Evolutionary conservation across 2,329 filamentous ascomycete genomes (phyloP), one percentile per base, ranked within the genome.

Genomic region (Capronia americana): DNA sequence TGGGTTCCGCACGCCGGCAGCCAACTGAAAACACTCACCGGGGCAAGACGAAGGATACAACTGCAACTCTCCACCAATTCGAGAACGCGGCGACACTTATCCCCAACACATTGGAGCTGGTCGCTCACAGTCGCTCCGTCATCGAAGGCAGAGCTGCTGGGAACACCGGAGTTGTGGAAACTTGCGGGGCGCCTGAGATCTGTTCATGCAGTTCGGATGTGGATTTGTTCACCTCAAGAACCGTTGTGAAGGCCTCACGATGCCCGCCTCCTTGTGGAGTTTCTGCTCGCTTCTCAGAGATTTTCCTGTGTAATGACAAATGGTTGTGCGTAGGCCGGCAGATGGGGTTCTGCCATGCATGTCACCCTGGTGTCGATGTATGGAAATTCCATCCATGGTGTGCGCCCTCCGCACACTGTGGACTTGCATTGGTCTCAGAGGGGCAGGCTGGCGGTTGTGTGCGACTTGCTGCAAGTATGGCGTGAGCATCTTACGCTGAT

Each of bases 321-420:
- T 20, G 61, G 65, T 62, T 58, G 62, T 24, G 32, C 23, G 50
- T 51, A 24, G 61, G 51, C 61, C 44, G 61, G 65, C 62, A 67
- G 65, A 67, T 55, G 58, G 58, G 65, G 65, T 62, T 64, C 20
- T 67, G 65, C 65, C 65, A 58, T 64, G 38, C 38, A 53, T 64
- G 26, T 17, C 64, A 55, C 51, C 44, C 8, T 10, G 5, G 64
- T 59, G 64, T 57, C 17, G 62, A 55, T 55, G 46, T 58, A 53
- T 54, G 65, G 65, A 62, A 67, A 62, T 63, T 62, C 20, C 30
- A 58, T 67, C 51, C 63, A 64, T 48, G 44, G 32, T 17, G 24
- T 63, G 63, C 38, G 46, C 54, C 65, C 57, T 30, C 44, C 44
- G 30, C 62, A 61, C 34, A 26, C 53, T 20, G 20, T 64, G 63